Evolutionary conservation across 441 rosid species (phyloP).

Genomic region (Gossypium trilobum): DNA sequence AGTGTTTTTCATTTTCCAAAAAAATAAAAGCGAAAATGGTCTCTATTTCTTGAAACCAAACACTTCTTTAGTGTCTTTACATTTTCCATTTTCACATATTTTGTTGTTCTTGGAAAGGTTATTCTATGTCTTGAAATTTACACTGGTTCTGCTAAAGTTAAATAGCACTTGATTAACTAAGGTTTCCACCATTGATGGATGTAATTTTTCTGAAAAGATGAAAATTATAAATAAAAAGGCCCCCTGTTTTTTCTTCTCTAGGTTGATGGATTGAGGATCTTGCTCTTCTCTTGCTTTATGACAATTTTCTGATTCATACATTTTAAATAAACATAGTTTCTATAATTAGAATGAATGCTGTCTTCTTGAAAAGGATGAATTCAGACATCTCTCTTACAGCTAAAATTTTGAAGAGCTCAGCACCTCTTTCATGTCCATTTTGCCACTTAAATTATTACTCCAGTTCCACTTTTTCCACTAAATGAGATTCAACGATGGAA

Average conservation of each 20-base stretch:
- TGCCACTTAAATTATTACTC: not conserved
- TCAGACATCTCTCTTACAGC: not conserved
- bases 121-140: not conserved
- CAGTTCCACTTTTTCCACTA: not conserved
- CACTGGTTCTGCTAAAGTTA: not conserved
- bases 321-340: not conserved
- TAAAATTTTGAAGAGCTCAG: not conserved
- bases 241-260: not conserved
- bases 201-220: not conserved
- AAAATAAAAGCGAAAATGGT: not conserved
- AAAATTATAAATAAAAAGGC: not conserved
- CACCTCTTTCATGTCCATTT: not conserved
- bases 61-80: not conserved
- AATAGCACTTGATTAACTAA: not conserved
- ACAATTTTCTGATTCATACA: not conserved
- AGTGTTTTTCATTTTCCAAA: not conserved
- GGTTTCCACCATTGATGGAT: constrained; percentile 1
- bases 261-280: not conserved
- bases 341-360: not conserved
- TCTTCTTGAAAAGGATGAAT: not conserved
- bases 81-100: not conserved
- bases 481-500: not conserved
- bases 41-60: not conserved
- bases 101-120: not conserved
- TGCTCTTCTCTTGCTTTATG: not conserved